Base-by-base conservation (phyloP, 2,329 filamentous ascomycete species). In the Calycina marina region DNA sequence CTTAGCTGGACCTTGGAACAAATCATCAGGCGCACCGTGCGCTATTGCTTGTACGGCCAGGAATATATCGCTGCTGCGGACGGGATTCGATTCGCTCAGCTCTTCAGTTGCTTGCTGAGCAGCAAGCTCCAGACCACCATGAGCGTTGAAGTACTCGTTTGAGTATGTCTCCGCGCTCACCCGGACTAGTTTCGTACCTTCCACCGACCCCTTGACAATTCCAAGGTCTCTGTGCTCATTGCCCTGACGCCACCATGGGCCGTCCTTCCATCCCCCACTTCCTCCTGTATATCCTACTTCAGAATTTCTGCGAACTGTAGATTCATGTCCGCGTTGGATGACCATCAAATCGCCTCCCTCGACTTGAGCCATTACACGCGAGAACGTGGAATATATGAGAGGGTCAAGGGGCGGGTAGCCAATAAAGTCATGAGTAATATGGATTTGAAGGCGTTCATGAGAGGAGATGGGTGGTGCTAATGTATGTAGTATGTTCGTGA, bases 361-460 rank as follows among this genome's bases (percentile, higher is more conserved):
- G 28, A 98, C 90, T 60, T 98, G 90, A n/a, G 85, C 72, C 90
- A 98, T 98, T 49, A 98, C 86, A 32, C 85, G 77, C 34, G 80
- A 80, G 61, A 98, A 98, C 41, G 90, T 85, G 36, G 71, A 70
- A 58, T 96, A 84, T 47, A 96, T 83, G 34, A 94, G 69, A 12
- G 88, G 85, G 53, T 96, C 88, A 46, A 98, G 73, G 12, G 84
- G 88, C 3, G 90, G 90, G 55, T 98, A 98, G 45, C 84, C 84
- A 45, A 85, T 76, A 26, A 98, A 72, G 56, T 96, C 90, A 62
- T 98, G 90, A 6, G 88, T 93, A 42, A 90, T 92, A 61, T 98
- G 90, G 48, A 98, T 96, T 49, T 92, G 80, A 5, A 98, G 78
- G 30, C 88, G 82, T 60, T 98, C 90, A 59, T 98, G 90, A 6